Evolutionary conservation across 106 monocot species (phyloP), one percentile per base, ranked within the genome.

Genomic region (Triglochin maritima): DNA sequence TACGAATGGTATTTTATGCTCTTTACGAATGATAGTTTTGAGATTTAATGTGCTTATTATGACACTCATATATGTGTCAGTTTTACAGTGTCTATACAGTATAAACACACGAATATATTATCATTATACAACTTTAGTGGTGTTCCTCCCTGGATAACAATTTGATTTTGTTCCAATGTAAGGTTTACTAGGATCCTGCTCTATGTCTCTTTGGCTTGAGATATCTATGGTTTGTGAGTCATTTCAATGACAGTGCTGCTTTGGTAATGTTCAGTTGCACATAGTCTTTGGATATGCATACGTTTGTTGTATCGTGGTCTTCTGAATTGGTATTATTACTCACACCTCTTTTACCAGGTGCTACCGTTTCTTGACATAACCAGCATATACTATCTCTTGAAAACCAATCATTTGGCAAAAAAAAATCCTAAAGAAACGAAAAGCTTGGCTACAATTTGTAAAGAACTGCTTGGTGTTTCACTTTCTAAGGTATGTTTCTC

Each of bases 321-420:
- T 15, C 42, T 69, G 9, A 58, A 7, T 5, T 56, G 55, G 55
- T 14, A 7, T 57, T 14, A 29, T 43, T 46, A 47, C 43, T 46
- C 8, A 3, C 43, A 53, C 3, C 51, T 48, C 41, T 66, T 62
- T 56, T 49, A 5, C 63, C 76, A 98, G 96, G 80, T 98, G 54
- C 88, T 88, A 62, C 96, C 96, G 4, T 98, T 86, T 71, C 66
- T 98, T 16, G 96, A 98, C 73, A 84, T 98, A 50, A 92, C 88
- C 46, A 98, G 76, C 68, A 73, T 91, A 69, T 84, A 98, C 62
- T 64, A 88, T 76, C 59, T 72, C 73, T 13, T 98, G 47, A 86
- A 79, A 49, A 61, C 50, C 47, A 76, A 59, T 46, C 76, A 77
- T 47, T 17, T 49, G 14, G 78, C 67, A 43, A 82, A 79, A 72